Evolutionary conservation across 768 basidiomycete species (phyloP), one percentile per base, ranked within the genome.

Genomic region (Sarcodon sp.): DNA sequence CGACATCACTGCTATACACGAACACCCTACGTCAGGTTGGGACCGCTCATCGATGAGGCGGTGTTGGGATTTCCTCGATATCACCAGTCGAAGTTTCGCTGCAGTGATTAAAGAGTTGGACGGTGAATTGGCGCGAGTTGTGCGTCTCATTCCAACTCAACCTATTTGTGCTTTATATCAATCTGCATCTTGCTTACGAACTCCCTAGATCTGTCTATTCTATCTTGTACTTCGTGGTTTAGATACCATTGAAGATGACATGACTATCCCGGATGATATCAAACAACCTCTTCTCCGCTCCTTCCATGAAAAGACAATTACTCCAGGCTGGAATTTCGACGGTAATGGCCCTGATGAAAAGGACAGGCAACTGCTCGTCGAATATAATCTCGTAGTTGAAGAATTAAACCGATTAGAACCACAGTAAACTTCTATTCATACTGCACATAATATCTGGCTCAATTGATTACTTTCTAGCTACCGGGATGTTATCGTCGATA

Each of bases 231-330:
- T 99, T 6, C 80, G 94, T 16, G 96, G 80, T 5, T 70, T 97
- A n/a, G 94, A 99, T 63, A 99, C 94, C 4, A 78, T 99, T 53
- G 94, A 98, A 64, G 94, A 99, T 64, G 94, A 99, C 68, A 97
- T 97, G 92, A 87, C 91, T 0, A 77, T 99, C 49, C 74, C 87
- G 0, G 88, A 91, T 63, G 68, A 78, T 13, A 63, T 83, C 56
- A 99, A 99, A 61, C 87, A 91, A 47, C 83, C 88, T 3, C 58
- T 97, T 31, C 72, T 99, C 33, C 79, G 88, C 8, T 66, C 77
- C 1, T 92, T 97, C 66, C 83, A 93, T 67, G 63, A 79, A 57
- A 77, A 83, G 55, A 83, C 86, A 4, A 68, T 84, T 18, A 78
- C 80, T 3, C 80, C 86, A 0, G 92, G 90, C 21, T 98, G 92